These are phyloP conservation scores for Guadua angustifolia DNA, from an alignment of 176 grass and related monocot species.

Conservation along the genomic window DNA sequence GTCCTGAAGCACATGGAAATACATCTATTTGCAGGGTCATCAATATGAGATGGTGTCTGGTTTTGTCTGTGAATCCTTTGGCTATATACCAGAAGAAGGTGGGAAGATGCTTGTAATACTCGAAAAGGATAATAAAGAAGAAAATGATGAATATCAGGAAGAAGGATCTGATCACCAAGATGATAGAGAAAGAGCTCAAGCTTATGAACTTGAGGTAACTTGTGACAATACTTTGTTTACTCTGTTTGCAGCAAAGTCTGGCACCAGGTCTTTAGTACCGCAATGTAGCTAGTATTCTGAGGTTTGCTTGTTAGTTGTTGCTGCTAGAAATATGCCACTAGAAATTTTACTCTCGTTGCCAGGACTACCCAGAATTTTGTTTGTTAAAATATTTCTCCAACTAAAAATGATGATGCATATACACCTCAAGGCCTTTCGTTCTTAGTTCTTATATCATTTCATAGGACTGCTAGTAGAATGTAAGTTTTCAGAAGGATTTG, in stretches of 20 bases:
- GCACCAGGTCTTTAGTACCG: not conserved
- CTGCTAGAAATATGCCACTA: not conserved
- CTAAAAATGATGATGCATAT: not conserved
- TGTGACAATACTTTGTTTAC: not conserved
- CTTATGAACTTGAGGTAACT: conserved; percentile 93
- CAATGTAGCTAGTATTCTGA: not conserved
- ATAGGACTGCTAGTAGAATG: not conserved
- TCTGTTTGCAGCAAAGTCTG: conserved; percentile 5
- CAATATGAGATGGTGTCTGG: conserved; percentile 93
- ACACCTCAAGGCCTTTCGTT: conserved; percentile 4
- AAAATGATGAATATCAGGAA: conserved; percentile 64
- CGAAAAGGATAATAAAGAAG: conserved; percentile 71
- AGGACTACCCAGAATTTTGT: not conserved
- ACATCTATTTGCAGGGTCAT: conserved; percentile 65
- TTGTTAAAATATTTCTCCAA: not conserved
- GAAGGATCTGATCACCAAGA: conserved; percentile 65
- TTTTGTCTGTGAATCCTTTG: conserved; percentile 95
- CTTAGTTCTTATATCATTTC: conserved; percentile 21
- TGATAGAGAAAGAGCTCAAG: conserved; percentile 67
- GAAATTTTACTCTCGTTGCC: not conserved
- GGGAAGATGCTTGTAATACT: conserved; percentile 78
- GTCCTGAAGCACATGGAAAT: conserved; percentile 30
- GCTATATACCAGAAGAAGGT: conserved; percentile 91
- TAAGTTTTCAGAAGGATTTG: not conserved
- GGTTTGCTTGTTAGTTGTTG: conserved; percentile 25